phyloP scores from a whole-genome alignment of 108 stramenopile genomes.

The Stephanodiscus minutulus region DNA sequence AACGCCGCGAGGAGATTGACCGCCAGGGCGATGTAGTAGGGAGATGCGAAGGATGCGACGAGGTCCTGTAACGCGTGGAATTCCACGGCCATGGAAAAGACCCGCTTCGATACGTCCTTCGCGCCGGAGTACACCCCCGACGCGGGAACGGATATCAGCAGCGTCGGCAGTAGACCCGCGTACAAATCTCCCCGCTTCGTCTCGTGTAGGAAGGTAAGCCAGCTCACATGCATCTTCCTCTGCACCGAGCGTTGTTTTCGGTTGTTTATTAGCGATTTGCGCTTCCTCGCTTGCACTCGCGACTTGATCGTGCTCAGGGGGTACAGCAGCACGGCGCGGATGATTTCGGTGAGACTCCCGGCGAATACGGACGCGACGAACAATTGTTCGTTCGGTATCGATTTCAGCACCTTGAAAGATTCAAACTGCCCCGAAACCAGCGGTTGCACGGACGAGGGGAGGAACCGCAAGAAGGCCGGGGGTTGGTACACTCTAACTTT shows the following conservation, averaged over 20 bases:
- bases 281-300: conserved; percentile 64
- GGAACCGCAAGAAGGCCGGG: conserved; percentile 32
- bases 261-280: conserved; percentile 35
- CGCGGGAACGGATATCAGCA: conserved; percentile 76
- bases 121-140: conserved; percentile 83
- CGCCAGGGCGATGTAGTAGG: conserved; percentile 37
- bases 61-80: conserved; percentile 14
- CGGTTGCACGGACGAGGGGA: conserved; percentile 42
- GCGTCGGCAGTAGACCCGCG: conserved; percentile 69
- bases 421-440: conserved; percentile 34
- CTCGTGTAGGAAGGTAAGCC: conserved; percentile 49
- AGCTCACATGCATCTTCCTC: conserved; percentile 45
- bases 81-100: conserved; percentile 47
- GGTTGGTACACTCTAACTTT: conserved; percentile 37
- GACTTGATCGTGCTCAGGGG: conserved; percentile 78
- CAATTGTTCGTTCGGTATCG: conserved; percentile 73
- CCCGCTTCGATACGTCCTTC: conserved; percentile 70
- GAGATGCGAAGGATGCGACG: conserved; percentile 8
- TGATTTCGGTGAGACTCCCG: conserved; percentile 70
- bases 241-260: conserved; percentile 25
- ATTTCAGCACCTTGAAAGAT: conserved; percentile 54
- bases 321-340: conserved; percentile 69
- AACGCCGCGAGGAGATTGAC: conserved; percentile 51
- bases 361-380: conserved; percentile 70
- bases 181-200: conserved; percentile 69